Conservation (phyloP, 2,329 filamentous ascomycete genomes). For the Plenodomus tracheiphilus region DNA sequence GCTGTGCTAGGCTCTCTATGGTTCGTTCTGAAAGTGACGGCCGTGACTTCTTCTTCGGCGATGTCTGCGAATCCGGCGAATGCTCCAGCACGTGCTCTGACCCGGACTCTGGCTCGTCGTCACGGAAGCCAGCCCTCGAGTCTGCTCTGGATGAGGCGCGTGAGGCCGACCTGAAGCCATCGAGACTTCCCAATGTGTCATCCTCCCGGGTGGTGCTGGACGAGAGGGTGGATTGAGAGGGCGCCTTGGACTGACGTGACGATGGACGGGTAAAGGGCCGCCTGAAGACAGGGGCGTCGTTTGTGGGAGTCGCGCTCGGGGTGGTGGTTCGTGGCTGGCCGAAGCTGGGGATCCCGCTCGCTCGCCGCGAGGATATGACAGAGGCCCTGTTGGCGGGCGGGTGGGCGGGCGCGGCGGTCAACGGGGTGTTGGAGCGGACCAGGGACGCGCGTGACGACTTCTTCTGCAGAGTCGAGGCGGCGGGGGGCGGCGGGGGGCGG, state of each 20-base stretch:
- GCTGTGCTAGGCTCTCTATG: slow-evolving; percentile 76
- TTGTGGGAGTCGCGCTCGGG: slow-evolving; percentile 3
- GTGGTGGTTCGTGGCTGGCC: slow-evolving; percentile 16
- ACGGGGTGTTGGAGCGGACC: slow-evolving; percentile 24
- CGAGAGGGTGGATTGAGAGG: slow-evolving; percentile 16
- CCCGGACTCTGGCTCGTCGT: slow-evolving; percentile 29
- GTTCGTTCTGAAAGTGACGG: slow-evolving; percentile 79
- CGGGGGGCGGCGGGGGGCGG: slow-evolving; percentile 10
- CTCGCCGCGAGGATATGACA: slow-evolving; percentile 27
- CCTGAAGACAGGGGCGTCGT: slow-evolving; percentile 40
- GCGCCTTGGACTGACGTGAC: slow-evolving; percentile 35
- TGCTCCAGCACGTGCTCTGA: slow-evolving; percentile 17
- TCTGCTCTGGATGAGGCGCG: slow-evolving; percentile 44
- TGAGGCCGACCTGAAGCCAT: slow-evolving; percentile 50
- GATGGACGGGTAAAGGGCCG: slow-evolving; percentile 41
- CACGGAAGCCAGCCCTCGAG: slow-evolving; percentile 40
- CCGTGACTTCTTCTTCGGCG: slow-evolving; percentile 44
- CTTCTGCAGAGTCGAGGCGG: slow-evolving; percentile 30
- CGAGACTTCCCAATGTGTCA: slow-evolving; percentile 48
- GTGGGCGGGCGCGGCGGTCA: slow-evolving; percentile 16
- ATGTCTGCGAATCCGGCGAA: slow-evolving; percentile 17
- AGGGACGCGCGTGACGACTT: slow-evolving; percentile 38
- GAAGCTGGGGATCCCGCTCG: slow-evolving; percentile 23
- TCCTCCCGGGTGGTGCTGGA: slow-evolving; percentile 27
- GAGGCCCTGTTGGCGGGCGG: slow-evolving; percentile 27